Evolutionary conservation across 441 rosid species (phyloP).

Genomic region (Biscutella laevigata): DNA sequence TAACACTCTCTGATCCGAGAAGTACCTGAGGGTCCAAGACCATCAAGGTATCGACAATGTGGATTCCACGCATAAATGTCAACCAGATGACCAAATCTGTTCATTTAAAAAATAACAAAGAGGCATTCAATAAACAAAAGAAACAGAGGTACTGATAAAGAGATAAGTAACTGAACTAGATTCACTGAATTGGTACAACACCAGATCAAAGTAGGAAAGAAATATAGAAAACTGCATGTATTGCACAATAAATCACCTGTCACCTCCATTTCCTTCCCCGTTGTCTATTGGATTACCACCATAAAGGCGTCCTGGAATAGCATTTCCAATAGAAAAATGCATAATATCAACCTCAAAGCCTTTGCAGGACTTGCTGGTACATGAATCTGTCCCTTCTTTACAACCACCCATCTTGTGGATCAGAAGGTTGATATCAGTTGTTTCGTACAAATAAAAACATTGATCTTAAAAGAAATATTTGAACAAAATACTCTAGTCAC

Average conservation of each 20-base stretch:
- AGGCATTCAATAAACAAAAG: background rate
- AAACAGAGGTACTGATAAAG: background rate
- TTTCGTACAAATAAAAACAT: background rate
- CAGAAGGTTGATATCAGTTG: slow-evolving; percentile 17
- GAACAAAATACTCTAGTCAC: background rate
- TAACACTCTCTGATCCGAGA: background rate
- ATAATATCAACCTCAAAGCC: slow-evolving; percentile 95
- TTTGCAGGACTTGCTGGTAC: slow-evolving; percentile 82
- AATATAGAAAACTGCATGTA: background rate
- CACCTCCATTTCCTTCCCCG: slow-evolving; percentile 78
- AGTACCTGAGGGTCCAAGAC: slow-evolving; percentile 84
- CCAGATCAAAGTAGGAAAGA: slow-evolving; percentile 3
- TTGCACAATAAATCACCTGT: slow-evolving; percentile 48
- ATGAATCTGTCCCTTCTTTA: slow-evolving; percentile 48
- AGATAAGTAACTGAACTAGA: background rate
- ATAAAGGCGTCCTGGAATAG: slow-evolving; percentile 91
- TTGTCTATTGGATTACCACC: slow-evolving; percentile 80
- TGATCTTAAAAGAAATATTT: background rate
- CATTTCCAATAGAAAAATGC: slow-evolving; percentile 94
- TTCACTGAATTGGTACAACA: background rate
- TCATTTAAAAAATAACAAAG: slow-evolving; percentile 6
- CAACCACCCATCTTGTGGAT: slow-evolving; percentile 89
- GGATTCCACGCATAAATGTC: slow-evolving; percentile 88
- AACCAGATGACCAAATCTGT: slow-evolving; percentile 82
- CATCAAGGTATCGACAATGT: slow-evolving; percentile 83